A percentile compares a stretch with the other conserved stretches of the same genome.
Evolutionary conservation across 768 basidiomycete genomes (phyloP).

Genomic region (Lanmaoa rubissima): DNA sequence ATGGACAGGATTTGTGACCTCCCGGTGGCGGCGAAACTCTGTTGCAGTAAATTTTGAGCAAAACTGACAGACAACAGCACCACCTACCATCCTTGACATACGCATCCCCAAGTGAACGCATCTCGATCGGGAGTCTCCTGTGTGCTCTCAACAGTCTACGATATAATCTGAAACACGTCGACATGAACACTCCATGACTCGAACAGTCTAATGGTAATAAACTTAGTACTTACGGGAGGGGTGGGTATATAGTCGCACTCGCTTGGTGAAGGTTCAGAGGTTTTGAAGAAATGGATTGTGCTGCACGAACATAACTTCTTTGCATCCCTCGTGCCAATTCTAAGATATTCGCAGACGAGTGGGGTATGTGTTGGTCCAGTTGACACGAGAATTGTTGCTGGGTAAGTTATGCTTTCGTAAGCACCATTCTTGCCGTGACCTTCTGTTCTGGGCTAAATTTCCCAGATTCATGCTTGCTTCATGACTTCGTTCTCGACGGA

Average conservation of each 20-base stretch:
- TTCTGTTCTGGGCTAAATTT: too few relatives aligned
- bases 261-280: constrained; percentile 61
- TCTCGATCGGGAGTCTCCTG: constrained; percentile 64
- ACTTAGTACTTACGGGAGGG: constrained; percentile 60
- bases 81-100: constrained; percentile 77
- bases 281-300: constrained; percentile 48
- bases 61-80: not conserved
- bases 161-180: constrained; percentile 56
- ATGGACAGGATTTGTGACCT: constrained; percentile 80
- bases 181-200: not conserved
- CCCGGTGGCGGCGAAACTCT: constrained; percentile 87
- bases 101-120: constrained; percentile 81
- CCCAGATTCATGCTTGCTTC: not conserved
- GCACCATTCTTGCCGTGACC: too few relatives aligned
- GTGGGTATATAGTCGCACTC: constrained; percentile 72
- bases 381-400: not conserved
- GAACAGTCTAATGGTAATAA: not conserved
- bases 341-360: not conserved
- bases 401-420: constrained; percentile 2
- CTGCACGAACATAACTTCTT: constrained; percentile 22
- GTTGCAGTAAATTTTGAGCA: constrained; percentile 2
- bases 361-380: not conserved
- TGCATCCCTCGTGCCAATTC: constrained; percentile 12
- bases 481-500: not conserved
- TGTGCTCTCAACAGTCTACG: constrained; percentile 81